Evolutionary conservation across 345 rosid species (phyloP).

Genomic region (Eucalyptus victrix): DNA sequence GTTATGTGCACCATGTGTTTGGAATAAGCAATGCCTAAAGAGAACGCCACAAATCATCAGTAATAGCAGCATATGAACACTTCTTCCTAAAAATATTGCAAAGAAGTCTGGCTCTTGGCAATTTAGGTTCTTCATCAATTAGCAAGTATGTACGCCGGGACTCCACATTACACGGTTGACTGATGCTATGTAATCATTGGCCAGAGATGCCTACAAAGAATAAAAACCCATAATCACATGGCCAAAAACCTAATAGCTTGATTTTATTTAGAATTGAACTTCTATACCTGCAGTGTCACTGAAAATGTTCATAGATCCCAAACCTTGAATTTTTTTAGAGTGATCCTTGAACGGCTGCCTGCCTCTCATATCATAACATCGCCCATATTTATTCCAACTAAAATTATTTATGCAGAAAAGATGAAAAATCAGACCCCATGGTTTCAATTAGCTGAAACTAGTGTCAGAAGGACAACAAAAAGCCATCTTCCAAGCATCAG

Average conservation of each 20-base stretch:
- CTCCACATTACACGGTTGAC: slow-evolving; percentile 19
- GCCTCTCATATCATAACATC: slow-evolving; percentile 16
- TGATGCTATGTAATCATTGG: slow-evolving; percentile 2
- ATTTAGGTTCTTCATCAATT: neutral
- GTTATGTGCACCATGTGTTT: slow-evolving; percentile 66
- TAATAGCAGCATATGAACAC: neutral
- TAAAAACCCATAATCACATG: neutral
- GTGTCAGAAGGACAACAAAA: neutral
- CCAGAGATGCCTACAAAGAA: slow-evolving; percentile 11
- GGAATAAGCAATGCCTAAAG: slow-evolving; percentile 75
- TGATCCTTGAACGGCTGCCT: slow-evolving; percentile 5
- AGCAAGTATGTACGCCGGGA: neutral
- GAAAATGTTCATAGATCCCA: slow-evolving; percentile 11
- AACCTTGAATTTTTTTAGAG: slow-evolving; percentile 4
- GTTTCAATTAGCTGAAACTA: neutral
- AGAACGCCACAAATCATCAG: neutral
- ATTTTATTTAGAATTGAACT: neutral
- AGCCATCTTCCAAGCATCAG: neutral
- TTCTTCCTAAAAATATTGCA: neutral
- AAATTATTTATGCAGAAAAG: neutral
- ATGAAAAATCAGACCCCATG: neutral
- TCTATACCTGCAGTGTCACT: neutral
- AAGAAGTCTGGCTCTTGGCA: neutral
- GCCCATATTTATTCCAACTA: slow-evolving; percentile 20
- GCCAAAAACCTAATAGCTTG: neutral